These are phyloP conservation scores for Oleoguttula mirabilis DNA, from an alignment of 495 filamentous ascomycete species.

Conservation along the genomic window DNA sequence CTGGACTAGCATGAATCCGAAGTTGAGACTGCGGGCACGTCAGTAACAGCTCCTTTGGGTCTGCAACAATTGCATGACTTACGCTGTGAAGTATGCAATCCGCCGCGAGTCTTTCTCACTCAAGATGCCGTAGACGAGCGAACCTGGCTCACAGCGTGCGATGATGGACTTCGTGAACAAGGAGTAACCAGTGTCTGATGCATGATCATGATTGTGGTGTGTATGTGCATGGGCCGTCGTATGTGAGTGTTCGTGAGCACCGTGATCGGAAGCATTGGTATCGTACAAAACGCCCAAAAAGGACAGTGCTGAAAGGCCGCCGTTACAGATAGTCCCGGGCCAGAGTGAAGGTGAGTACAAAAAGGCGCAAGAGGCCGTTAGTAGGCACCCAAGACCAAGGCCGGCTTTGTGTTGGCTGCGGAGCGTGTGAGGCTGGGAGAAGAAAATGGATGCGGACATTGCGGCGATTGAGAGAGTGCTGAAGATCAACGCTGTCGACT, in stretches of 20 bases:
- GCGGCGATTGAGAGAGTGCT: conserved; percentile 14
- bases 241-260: conserved; percentile 15
- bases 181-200: conserved; percentile 36
- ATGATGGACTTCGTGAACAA: conserved; percentile 55
- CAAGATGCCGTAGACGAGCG: conserved; percentile 71
- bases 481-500: conserved; percentile 18
- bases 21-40: conserved; percentile 57
- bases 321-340: conserved; percentile 17
- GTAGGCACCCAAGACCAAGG: conserved; percentile 13
- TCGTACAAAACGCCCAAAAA: conserved; percentile 18
- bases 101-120: conserved; percentile 85
- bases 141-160: conserved; percentile 51
- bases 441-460: conserved; percentile 9
- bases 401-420: conserved; percentile 15
- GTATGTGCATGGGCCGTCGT: conserved; percentile 29
- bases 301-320: conserved; percentile 15
- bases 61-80: conserved; percentile 23
- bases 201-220: conserved; percentile 34
- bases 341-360: conserved; percentile 17
- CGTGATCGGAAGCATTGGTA: conserved; percentile 3
- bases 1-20: conserved; percentile 89
- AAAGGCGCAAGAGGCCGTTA: conserved; percentile 15
- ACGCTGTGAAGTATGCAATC: conserved; percentile 96
- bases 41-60: neutral
- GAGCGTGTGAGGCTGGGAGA: conserved; percentile 8